Percentiles rank a stretch among this genome's conserved stretches.
phyloP scores from a whole-genome alignment of 2,329 filamentous ascomycete species.

The Ophiostoma sp. region DNA sequence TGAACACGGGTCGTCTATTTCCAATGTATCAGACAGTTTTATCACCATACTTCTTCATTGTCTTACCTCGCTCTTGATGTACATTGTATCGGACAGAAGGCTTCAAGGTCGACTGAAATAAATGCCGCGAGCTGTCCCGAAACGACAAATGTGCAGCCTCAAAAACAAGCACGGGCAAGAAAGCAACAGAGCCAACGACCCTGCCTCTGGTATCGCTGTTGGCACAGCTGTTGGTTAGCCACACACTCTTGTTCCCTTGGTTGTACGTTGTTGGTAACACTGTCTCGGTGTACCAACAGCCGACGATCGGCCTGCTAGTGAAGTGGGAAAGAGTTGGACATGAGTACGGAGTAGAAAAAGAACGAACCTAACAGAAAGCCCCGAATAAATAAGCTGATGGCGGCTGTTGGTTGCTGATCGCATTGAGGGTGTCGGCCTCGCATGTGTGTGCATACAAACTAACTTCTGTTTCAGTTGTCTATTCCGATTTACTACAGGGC shows the following conservation, averaged over 20 bases:
- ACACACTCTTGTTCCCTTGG: background rate
- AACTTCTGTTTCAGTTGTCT: background rate
- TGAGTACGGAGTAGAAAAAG: background rate
- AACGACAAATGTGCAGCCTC: too few relatives aligned
- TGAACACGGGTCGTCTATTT: conserved; percentile 1
- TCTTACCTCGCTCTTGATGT: background rate
- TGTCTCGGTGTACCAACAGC: background rate
- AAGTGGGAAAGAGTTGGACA: background rate
- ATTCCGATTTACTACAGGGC: background rate
- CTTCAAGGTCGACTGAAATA: background rate
- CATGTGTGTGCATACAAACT: background rate
- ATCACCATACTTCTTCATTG: too few relatives aligned
- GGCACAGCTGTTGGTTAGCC: too few relatives aligned
- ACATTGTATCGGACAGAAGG: background rate
- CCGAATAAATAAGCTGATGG: background rate
- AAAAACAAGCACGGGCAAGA: background rate
- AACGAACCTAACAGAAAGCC: background rate
- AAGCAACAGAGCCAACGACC: background rate
- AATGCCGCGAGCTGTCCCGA: background rate
- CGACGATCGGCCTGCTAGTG: background rate
- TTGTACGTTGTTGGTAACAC: background rate
- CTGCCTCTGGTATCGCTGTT: background rate
- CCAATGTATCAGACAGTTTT: background rate
- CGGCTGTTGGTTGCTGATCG: background rate
- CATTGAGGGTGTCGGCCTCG: background rate